Evolutionary conservation across 2,329 filamentous ascomycete species (phyloP).

Genomic region (Trematosphaeria pertusa): DNA sequence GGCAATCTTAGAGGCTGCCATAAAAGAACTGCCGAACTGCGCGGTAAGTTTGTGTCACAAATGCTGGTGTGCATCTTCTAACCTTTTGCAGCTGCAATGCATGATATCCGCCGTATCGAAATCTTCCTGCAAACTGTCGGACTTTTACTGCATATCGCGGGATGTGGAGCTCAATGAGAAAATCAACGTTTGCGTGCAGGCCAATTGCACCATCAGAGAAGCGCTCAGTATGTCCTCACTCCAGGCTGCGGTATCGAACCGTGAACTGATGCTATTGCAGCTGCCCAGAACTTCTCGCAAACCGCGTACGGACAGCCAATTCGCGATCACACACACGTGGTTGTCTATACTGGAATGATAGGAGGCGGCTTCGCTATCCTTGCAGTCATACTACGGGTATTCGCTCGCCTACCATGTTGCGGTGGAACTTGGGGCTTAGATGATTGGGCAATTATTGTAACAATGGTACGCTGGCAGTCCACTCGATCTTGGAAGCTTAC

Average conservation of each 20-base stretch:
- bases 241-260: neutral
- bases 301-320: constrained; percentile 44
- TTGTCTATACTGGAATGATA: constrained; percentile 42
- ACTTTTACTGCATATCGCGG: constrained; percentile 31
- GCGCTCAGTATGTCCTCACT: constrained; percentile 27
- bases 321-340: constrained; percentile 43
- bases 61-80: neutral
- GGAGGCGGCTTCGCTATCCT: constrained; percentile 44
- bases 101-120: constrained; percentile 24
- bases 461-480: constrained; percentile 45
- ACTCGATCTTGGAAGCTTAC: neutral
- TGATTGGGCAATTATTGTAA: constrained; percentile 45
- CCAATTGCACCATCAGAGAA: constrained; percentile 31
- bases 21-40: constrained; percentile 10
- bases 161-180: constrained; percentile 22
- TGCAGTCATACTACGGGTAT: constrained; percentile 43
- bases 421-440: constrained; percentile 49
- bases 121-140: constrained; percentile 32
- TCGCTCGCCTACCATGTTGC: constrained; percentile 42
- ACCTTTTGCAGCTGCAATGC: constrained; percentile 28
- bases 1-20: constrained; percentile 5
- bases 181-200: constrained; percentile 28
- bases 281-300: constrained; percentile 50
- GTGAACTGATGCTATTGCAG: constrained; percentile 19
- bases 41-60: constrained; percentile 4